Evolutionary conservation across 495 filamentous ascomycete genomes (phyloP).

Genomic region (Podospora conica): DNA sequence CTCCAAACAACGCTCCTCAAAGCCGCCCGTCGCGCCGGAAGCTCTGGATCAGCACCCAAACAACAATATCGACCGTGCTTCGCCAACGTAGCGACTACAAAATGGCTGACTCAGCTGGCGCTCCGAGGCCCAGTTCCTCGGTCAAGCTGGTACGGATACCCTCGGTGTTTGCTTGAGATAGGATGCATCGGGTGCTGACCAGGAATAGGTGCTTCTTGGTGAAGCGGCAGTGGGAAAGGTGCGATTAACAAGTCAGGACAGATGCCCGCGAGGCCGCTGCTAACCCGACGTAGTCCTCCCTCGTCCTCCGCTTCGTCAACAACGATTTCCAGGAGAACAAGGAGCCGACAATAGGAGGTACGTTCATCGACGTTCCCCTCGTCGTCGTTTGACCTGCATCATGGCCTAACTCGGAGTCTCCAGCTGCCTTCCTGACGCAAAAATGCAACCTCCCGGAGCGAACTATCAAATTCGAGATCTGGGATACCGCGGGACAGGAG

Average conservation of each 20-base stretch:
- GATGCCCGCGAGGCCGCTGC: background rate
- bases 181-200: background rate
- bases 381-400: background rate
- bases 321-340: conserved; percentile 99
- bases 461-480: conserved; percentile 99
- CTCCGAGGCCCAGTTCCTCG: conserved; percentile 94
- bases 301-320: conserved; percentile 97
- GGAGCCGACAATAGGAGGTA: conserved; percentile 98
- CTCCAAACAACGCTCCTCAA: background rate
- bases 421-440: conserved; percentile 96
- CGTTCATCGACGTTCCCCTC: conserved; percentile 19
- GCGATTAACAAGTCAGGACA: conserved; percentile 19
- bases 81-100: background rate
- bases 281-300: conserved; percentile 64
- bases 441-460: conserved; percentile 94
- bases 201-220: conserved; percentile 61
- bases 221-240: conserved; percentile 99
- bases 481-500: conserved; percentile 98
- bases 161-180: background rate
- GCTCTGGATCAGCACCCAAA: background rate
- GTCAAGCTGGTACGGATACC: conserved; percentile 68
- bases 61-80: background rate
- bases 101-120: conserved; percentile 52
- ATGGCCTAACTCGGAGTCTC: conserved; percentile 6
- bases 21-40: background rate